phyloP scores from a whole-genome alignment of 1,139 yeast species.

The Scheffersomyces illinoinensis region DNA sequence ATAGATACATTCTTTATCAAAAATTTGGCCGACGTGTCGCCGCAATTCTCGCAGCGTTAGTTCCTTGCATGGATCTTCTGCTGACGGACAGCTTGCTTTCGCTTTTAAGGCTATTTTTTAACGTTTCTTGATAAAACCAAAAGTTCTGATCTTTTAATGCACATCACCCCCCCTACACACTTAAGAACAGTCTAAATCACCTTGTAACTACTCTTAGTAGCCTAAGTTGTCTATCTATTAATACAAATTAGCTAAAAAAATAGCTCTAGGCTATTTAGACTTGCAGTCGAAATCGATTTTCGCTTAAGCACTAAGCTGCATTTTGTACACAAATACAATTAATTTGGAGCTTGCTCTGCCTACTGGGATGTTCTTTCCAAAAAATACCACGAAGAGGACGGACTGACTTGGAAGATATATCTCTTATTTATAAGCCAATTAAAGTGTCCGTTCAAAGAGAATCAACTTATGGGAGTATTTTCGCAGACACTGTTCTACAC shows the following conservation, averaged over 20 bases:
- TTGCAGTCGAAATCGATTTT: background rate
- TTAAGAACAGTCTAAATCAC: background rate
- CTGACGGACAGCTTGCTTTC: background rate
- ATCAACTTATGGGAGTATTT: no score
- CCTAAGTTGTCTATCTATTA: background rate
- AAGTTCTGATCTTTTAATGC: background rate
- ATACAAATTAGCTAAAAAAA: background rate
- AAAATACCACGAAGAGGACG: no score
- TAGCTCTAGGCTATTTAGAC: background rate
- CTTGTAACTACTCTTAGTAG: background rate
- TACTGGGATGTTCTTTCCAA: background rate
- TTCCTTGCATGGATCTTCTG: background rate
- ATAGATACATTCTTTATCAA: background rate
- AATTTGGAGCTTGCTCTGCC: background rate
- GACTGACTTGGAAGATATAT: background rate
- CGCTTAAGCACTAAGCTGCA: background rate
- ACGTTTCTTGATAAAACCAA: background rate
- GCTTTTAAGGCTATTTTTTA: background rate
- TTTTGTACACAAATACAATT: background rate
- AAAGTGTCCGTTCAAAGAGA: background rate
- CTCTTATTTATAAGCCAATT: no score
- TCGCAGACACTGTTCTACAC: no score
- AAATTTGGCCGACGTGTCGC: background rate
- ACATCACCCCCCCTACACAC: background rate
- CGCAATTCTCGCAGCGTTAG: background rate